These are phyloP conservation scores for Penicillium daleae DNA, from an alignment of 495 filamentous ascomycete species.

Conservation along the genomic window DNA sequence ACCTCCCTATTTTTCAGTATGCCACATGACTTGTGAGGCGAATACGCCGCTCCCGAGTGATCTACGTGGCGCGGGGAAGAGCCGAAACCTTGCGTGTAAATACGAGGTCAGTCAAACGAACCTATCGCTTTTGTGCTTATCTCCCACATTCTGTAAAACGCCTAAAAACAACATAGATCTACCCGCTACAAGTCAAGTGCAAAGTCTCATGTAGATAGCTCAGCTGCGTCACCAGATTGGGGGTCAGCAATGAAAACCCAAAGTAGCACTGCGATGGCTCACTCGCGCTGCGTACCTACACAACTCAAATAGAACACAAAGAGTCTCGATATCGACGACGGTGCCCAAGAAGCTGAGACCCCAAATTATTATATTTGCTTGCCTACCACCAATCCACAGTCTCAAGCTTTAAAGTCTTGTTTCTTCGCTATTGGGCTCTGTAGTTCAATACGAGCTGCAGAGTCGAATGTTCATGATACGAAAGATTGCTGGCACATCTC, in stretches of 20 bases:
- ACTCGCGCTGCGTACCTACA: neutral
- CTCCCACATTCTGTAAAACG: neutral
- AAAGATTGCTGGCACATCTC: neutral
- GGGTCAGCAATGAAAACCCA: neutral
- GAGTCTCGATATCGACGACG: neutral
- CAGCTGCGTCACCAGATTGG: too few species aligned
- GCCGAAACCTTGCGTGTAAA: neutral
- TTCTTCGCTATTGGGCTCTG: neutral
- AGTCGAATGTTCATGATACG: neutral
- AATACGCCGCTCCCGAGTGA: neutral
- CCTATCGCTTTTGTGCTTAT: neutral
- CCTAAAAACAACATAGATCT: neutral
- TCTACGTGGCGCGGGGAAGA: conserved; percentile 3
- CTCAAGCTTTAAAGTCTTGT: too few species aligned
- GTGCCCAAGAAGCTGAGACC: neutral
- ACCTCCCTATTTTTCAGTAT: neutral
- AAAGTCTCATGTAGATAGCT: neutral
- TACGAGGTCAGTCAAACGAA: neutral
- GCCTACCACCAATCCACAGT: too few species aligned
- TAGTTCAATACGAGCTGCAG: neutral
- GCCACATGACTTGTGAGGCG: neutral
- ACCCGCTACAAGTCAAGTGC: neutral
- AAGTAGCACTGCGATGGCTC: neutral
- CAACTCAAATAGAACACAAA: neutral
- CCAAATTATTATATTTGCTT: neutral